Evolutionary conservation across 257 asterid species (phyloP).

Genomic region (Nicotiana knightiana): DNA sequence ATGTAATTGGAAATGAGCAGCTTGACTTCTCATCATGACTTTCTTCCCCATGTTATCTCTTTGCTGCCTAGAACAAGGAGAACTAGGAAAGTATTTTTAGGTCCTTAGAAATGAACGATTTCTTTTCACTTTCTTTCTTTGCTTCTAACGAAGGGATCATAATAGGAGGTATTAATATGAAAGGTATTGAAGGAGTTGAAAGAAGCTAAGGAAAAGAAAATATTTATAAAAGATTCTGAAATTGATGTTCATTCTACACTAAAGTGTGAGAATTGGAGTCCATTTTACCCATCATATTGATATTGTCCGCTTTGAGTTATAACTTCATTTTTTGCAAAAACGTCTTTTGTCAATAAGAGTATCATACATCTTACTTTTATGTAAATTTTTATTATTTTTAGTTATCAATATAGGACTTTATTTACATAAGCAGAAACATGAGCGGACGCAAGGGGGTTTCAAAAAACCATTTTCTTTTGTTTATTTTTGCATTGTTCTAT

Average conservation of each 20-base stretch:
- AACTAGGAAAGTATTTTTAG: constrained; percentile 13
- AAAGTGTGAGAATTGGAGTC: constrained; percentile 8
- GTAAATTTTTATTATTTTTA: not conserved
- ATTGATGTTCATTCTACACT: constrained; percentile 20
- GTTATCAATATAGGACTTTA: not conserved
- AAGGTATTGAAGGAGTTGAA: not conserved
- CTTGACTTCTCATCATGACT: constrained; percentile 10
- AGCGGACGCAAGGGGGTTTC: too few species aligned
- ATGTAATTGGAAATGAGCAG: constrained; percentile 5
- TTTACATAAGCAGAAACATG: not conserved
- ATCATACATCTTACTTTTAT: too few species aligned
- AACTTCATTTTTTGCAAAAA: not conserved
- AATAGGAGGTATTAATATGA: constrained; percentile 13
- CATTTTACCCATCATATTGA: not conserved
- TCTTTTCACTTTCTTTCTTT: not conserved
- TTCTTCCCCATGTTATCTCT: constrained; percentile 30
- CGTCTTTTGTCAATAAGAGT: too few species aligned
- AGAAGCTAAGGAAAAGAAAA: not conserved
- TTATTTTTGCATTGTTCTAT: not conserved
- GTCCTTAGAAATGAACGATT: not conserved
- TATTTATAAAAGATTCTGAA: constrained; percentile 30
- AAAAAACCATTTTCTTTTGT: too few species aligned
- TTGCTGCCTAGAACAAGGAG: not conserved
- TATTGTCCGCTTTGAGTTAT: not conserved
- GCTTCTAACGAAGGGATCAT: constrained; percentile 20